These are phyloP conservation scores for Magnolia kwangsiensis DNA, from an alignment of 164 flowering plant genomes.

Conservation along the genomic window DNA sequence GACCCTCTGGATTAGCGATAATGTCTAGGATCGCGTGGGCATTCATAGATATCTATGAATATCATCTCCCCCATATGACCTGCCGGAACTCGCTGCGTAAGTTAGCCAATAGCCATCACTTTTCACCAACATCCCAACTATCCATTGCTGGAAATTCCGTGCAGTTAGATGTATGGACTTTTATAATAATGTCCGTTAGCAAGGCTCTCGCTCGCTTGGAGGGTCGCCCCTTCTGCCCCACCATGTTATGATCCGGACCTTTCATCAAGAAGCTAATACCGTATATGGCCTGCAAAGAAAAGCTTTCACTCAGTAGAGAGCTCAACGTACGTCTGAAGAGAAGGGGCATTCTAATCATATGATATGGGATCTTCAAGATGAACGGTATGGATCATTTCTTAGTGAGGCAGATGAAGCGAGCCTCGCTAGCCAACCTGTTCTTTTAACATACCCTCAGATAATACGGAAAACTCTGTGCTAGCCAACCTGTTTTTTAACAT, in stretches of 20 bases:
- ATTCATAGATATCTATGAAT: conserved; percentile 10
- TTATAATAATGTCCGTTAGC: background rate
- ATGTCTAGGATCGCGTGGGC: conserved; percentile 47
- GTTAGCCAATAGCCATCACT: background rate
- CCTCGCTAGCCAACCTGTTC: background rate
- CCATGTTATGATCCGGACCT: background rate
- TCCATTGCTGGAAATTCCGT: background rate
- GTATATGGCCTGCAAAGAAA: background rate
- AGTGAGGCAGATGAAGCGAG: too few species aligned
- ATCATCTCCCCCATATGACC: conserved; percentile 1
- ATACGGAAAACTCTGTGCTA: background rate
- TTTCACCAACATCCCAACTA: background rate
- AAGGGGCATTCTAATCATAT: too few species aligned
- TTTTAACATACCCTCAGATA: background rate
- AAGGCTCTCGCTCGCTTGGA: background rate
- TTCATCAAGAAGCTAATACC: background rate
- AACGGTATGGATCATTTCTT: too few species aligned
- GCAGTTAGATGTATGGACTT: too few species aligned
- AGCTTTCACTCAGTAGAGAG: too few species aligned
- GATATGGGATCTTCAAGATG: too few species aligned
- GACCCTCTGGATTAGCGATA: conserved; percentile 15
- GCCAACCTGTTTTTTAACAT: background rate
- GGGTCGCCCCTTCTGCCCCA: background rate
- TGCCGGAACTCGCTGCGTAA: conserved; percentile 4
- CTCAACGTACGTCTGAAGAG: too few species aligned